Evolutionary conservation across 176 grass and related monocot species (phyloP), one percentile per base, ranked within the genome.

Genomic region (Saccharum officinarum): DNA sequence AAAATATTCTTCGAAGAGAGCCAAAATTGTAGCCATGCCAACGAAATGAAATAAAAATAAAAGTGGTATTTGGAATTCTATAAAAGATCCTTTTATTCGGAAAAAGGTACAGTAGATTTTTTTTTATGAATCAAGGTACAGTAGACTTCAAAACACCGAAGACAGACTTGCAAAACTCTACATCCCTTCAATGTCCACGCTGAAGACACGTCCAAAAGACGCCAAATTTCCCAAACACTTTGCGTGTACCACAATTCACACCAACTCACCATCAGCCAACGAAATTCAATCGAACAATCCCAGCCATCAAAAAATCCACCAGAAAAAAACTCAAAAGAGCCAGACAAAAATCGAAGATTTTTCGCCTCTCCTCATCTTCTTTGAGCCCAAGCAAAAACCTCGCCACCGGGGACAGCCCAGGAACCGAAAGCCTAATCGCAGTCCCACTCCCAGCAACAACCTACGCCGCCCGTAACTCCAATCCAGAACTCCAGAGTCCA

Each of bases 301-400:
- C 40, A 71, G 28, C 41, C 76, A 86, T 80, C 38, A 22, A 79
- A 72, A 71, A 73, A 16, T 16, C 23, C 81, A 33, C 6, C 61
- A 41, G 7, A 28, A 4, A 44, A 1, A 39, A 42, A 38, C 20
- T 5, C 1, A 26, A 38, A 55, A 41, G 1, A 40, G 22, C 20
- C 0, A 10, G 30, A 82, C 25, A 67, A 86, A 86, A 61, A 14
- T 0, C 11, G 37, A 52, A 18, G 22, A 63, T 64, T 76, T 90
- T 91, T 67, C 12, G 80, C 62, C 1, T 57, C 66, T 3, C 16
- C 8, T 39, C 78, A 6, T 5, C 81, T 84, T 84, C 75, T 87
- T 91, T 47, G 62, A 87, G 89, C 76, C 81, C 85, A 80, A 80
- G 67, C 73, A 87, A 83, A 78, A 78, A 82, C 50, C 65, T 60